Conservation (phyloP, 441 rosid genomes). For the Arabidopsis lyrata region DNA sequence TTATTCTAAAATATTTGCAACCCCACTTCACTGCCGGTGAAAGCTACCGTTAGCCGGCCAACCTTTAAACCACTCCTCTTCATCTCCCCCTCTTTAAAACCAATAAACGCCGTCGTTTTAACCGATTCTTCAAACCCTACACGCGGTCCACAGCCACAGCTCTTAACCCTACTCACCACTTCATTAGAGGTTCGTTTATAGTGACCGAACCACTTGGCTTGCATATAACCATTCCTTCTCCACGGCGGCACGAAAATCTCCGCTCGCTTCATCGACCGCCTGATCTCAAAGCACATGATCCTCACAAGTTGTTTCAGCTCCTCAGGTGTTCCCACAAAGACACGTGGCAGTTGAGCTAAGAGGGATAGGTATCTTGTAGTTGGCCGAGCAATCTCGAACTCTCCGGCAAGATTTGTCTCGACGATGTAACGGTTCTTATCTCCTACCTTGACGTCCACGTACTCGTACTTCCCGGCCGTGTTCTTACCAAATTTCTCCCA, state of each 20-base stretch:
- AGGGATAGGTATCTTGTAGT: conserved; percentile 51
- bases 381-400: conserved; percentile 76
- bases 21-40: conserved; percentile 9
- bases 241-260: conserved; percentile 71
- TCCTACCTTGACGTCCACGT: conserved; percentile 58
- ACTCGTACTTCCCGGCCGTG: conserved; percentile 61
- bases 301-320: conserved; percentile 63
- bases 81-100: conserved; percentile 14
- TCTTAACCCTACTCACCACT: conserved; percentile 34
- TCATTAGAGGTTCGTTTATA: conserved; percentile 68
- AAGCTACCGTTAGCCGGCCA: conserved; percentile 40
- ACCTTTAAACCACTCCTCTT: conserved; percentile 29
- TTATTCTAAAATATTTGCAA: not conserved
- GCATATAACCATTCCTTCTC: conserved; percentile 79
- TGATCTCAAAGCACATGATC: conserved; percentile 67
- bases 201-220: conserved; percentile 79
- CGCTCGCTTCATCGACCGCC: conserved; percentile 58
- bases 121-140: conserved; percentile 27
- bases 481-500: conserved; percentile 72
- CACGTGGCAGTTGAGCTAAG: conserved; percentile 52
- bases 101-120: not conserved
- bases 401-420: conserved; percentile 59
- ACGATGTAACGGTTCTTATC: conserved; percentile 58
- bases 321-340: conserved; percentile 60
- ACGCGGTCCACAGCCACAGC: conserved; percentile 24